Evolutionary conservation across 1,284 basidiomycete species (phyloP).

Genomic region (Cutaneotrichosporon spelunceum): DNA sequence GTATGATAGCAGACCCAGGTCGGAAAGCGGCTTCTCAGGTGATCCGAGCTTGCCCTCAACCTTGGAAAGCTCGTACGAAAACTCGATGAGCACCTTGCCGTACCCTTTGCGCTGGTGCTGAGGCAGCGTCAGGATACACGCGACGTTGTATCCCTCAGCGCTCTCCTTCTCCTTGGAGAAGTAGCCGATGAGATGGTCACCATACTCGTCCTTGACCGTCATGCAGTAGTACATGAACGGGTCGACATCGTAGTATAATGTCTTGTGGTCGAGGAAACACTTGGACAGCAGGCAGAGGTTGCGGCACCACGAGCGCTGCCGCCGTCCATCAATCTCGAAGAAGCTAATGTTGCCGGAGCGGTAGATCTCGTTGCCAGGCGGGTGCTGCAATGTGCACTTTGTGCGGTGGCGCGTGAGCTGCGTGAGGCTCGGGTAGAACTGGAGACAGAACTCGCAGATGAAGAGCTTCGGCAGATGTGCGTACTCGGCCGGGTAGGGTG

Average conservation of each 20-base stretch:
- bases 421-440: constrained; percentile 79
- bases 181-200: constrained; percentile 94
- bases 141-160: constrained; percentile 96
- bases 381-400: constrained; percentile 90
- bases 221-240: constrained; percentile 99
- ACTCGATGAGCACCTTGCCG: constrained; percentile 94
- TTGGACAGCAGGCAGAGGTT: constrained; percentile 96
- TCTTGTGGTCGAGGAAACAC: constrained; percentile 99
- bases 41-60: constrained; percentile 92
- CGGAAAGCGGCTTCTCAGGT: constrained; percentile 95
- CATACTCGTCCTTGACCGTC: constrained; percentile 84
- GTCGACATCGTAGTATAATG: constrained; percentile 98
- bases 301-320: constrained; percentile 94
- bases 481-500: constrained; percentile 96
- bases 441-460: constrained; percentile 97
- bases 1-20: constrained; percentile 89
- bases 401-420: constrained; percentile 86
- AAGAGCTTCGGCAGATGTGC: constrained; percentile 91
- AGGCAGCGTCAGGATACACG: constrained; percentile 95
- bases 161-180: constrained; percentile 99
- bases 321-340: constrained; percentile 96
- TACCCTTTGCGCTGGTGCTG: constrained; percentile 96
- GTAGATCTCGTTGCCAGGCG: constrained; percentile 99
- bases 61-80: constrained; percentile 96
- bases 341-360: constrained; percentile 94